A percentile compares a stretch with the other conserved stretches of the same genome.
Conservation (phyloP, 768 basidiomycete species). For the Hebeloma cylindrosporum region DNA sequence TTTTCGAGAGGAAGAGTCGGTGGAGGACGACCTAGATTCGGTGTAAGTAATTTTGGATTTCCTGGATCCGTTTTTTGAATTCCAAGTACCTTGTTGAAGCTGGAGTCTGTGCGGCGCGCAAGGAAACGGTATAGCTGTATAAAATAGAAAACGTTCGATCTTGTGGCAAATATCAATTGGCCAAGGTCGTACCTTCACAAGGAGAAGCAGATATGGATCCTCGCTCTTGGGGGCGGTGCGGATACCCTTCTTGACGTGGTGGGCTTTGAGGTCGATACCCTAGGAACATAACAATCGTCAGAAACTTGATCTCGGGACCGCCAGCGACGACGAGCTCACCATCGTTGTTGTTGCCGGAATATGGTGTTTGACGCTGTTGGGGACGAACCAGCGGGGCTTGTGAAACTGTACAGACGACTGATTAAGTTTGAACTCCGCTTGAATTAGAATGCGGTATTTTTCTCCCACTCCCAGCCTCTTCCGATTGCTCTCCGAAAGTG, state of each 20-base stretch:
- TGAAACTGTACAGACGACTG: conserved; percentile 61
- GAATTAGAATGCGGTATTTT: conserved; percentile 18
- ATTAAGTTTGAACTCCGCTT: conserved; percentile 47
- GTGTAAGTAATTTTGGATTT: conserved; percentile 2
- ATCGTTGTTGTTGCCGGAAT: conserved; percentile 70
- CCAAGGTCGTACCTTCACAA: conserved; percentile 81
- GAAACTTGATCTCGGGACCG: conserved; percentile 26
- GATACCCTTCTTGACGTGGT: conserved; percentile 98
- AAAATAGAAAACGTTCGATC: conserved; percentile 8
- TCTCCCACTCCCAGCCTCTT: neutral
- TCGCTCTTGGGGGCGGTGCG: conserved; percentile 96
- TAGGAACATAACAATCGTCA: conserved; percentile 33
- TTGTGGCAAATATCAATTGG: conserved; percentile 5
- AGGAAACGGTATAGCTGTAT: conserved; percentile 96
- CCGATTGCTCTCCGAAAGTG: no score
- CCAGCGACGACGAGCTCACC: conserved; percentile 62
- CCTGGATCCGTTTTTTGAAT: neutral
- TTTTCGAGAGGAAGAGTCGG: conserved; percentile 95
- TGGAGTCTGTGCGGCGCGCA: conserved; percentile 92
- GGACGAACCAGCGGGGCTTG: conserved; percentile 47
- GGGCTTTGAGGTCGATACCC: conserved; percentile 95
- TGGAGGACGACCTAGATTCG: conserved; percentile 79
- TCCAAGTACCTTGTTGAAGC: conserved; percentile 86
- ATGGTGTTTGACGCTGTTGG: conserved; percentile 50
- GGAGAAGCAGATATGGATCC: conserved; percentile 97